Evolutionary conservation across 2,329 filamentous ascomycete genomes (phyloP), one percentile per base, ranked within the genome.

Genomic region (Madurella mycetomatis): DNA sequence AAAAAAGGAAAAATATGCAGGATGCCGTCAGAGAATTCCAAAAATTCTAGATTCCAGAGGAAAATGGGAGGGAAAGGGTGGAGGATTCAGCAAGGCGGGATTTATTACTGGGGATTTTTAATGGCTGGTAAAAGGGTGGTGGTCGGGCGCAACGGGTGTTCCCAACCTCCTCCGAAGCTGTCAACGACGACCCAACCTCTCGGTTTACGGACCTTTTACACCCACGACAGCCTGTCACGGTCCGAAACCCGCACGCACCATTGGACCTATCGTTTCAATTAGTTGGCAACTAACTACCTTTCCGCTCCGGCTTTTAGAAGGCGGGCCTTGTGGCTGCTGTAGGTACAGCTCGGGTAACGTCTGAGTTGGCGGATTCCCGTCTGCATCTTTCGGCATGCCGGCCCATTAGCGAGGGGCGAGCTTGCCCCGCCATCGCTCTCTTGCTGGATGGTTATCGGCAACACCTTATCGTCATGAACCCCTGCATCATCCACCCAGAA

Each of bases 81-180:
- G 50, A 48, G 57, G 45, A 44, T 54, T 18, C 46, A 56, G 45
- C 42, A 48, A 40, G 54, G 55, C 56, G 55, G 54, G 54, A 59
- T 56, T 59, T 59, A 60, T 55, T 58, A 55, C 50, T 54, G 54
- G 51, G 56, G 49, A 52, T 56, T 63, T 60, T 58, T 49, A 57
- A 57, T 57, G 58, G 58, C 58, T 60, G 59, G 60, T 42, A 46
- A 50, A 49, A 43, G 45, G 41, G 56, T 42, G 56, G 60, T 62
- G 60, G 62, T 62, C 58, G 63, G 60, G 59, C 56, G 45, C 53
- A 49, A 49, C 52, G 58, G 44, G 54, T 56, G 52, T 58, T 53
- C 62, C 62, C 62, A 65, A 62, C 62, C 62, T 60, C 62, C 62
- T 59, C 53, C 48, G 51, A 52, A 54, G 43, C 34, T 43, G 41